Evolutionary conservation across 148 eudicot genomes (phyloP), one percentile per base, ranked within the genome.

Genomic region (Polygonum maritimum): DNA sequence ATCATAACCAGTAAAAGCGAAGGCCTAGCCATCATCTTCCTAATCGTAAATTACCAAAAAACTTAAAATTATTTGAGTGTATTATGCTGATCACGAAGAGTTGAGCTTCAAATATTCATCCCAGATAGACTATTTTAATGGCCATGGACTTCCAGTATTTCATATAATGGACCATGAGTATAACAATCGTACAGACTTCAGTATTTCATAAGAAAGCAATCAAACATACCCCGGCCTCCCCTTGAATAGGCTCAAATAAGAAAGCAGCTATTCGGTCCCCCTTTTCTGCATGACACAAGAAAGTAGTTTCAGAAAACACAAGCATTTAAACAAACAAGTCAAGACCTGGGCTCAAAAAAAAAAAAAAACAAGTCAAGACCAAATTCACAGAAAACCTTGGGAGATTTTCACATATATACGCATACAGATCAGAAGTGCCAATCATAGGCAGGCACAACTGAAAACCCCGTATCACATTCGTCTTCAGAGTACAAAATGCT

Each of bases 161-260:
- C 10, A 21, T 9, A 60, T 10, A 60, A 5, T 19, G 67, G 9
- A 60, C 67, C 15, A 22, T 22, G 67, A 60, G 67, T 26, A 31
- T 3, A 65, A 55, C 6, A 57, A 48, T 19, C 16, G 19, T 33
- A 41, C 51, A 7, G 75, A 75, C 63, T 35, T 39, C 31, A 19
- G 41, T 11, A 55, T 40, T 45, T 38, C 22, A 31, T 67, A 11
- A 26, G 73, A 69, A 71, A 75, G 74, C 35, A 77, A 75, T 71
- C 35, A 77, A 55, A 80, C 89, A 65, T 95, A 95, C 99, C 96
- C 99, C 99, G 14, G 99, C 99, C 85, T 95, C 99, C 72, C 99
- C 99, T 85, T 95, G 97, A 76, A 95, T 95, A 70, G 99, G 99
- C 79, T 95, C 99, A 83, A 95, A 92, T 78, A 95, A 83, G 82